Evolutionary conservation across 495 filamentous ascomycete species (phyloP).

Genomic region (Achaetomiella virescens): DNA sequence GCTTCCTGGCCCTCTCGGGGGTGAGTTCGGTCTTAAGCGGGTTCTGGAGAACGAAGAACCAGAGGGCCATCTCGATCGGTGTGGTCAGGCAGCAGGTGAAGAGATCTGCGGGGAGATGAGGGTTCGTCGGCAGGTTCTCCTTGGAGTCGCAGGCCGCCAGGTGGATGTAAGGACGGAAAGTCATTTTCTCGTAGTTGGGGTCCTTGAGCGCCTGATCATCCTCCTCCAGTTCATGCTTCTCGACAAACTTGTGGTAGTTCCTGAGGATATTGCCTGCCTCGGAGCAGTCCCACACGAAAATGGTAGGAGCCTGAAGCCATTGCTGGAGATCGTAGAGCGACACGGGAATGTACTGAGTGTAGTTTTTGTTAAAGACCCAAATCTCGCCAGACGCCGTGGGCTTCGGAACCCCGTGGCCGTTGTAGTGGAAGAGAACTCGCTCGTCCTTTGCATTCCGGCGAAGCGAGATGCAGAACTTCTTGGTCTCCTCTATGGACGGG

Average conservation of each 20-base stretch:
- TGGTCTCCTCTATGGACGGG: slow-evolving; percentile 92
- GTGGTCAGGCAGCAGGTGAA: slow-evolving; percentile 96
- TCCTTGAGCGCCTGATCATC: slow-evolving; percentile 64
- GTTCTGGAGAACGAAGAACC: slow-evolving; percentile 91
- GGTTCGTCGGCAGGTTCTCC: slow-evolving; percentile 95
- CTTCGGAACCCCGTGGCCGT: slow-evolving; percentile 96
- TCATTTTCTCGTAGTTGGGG: slow-evolving; percentile 62
- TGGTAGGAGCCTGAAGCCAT: slow-evolving; percentile 91
- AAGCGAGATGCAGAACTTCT: slow-evolving; percentile 86
- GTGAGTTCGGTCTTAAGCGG: slow-evolving; percentile 70
- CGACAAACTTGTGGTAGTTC: slow-evolving; percentile 88
- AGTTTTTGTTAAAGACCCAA: slow-evolving; percentile 98
- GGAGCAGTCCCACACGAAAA: slow-evolving; percentile 97
- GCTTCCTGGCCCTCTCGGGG: slow-evolving; percentile 70
- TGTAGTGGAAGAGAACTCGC: slow-evolving; percentile 93
- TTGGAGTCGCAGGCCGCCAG: slow-evolving; percentile 83
- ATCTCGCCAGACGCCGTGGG: slow-evolving; percentile 95
- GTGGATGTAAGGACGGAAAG: slow-evolving; percentile 69
- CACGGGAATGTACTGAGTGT: slow-evolving; percentile 97
- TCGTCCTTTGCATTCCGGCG: slow-evolving; percentile 92
- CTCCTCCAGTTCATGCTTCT: slow-evolving; percentile 88
- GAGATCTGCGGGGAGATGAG: slow-evolving; percentile 85
- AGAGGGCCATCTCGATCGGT: slow-evolving; percentile 91
- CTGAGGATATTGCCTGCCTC: slow-evolving; percentile 91
- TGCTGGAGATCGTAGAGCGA: slow-evolving; percentile 92